These are phyloP conservation scores for Rhodotorula sp. DNA, from an alignment of 1,284 basidiomycete genomes.

Conservation along the genomic window DNA sequence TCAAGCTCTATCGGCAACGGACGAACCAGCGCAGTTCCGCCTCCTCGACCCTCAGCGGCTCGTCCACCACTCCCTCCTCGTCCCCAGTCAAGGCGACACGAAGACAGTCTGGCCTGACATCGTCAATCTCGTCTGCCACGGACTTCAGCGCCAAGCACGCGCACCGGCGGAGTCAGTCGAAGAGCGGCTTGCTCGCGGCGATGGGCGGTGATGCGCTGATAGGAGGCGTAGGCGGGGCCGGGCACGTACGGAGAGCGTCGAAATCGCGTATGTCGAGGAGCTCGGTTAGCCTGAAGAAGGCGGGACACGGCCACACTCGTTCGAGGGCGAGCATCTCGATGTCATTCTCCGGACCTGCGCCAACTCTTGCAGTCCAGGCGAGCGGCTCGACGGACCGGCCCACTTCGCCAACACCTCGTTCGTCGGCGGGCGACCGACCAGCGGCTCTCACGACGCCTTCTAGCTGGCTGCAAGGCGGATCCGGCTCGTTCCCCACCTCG, in stretches of 20 bases:
- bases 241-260: constrained; percentile 19
- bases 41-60: constrained; percentile 6
- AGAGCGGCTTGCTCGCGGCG: constrained; percentile 23
- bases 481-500: background rate
- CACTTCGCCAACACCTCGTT: constrained; percentile 1
- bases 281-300: constrained; percentile 27
- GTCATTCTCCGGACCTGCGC: constrained; percentile 26
- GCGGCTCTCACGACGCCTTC: constrained; percentile 13
- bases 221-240: background rate
- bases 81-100: constrained; percentile 10
- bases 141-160: constrained; percentile 19
- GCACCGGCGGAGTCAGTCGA: constrained; percentile 35
- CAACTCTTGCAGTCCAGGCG: background rate
- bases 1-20: constrained; percentile 38
- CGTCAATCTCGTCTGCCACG: constrained; percentile 18
- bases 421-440: background rate
- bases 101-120: constrained; percentile 11
- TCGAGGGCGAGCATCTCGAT: constrained; percentile 40
- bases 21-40: constrained; percentile 33
- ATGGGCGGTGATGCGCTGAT: constrained; percentile 14
- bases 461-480: constrained; percentile 15
- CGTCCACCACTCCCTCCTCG: background rate
- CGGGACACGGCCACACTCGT: constrained; percentile 35
- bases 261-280: constrained; percentile 29
- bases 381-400: background rate